Percentiles rank a stretch among this genome's conserved stretches.
These are phyloP conservation scores for Globisporangium rhizosaccharum DNA, from an alignment of 352 stramenopile species.

Conservation along the genomic window DNA sequence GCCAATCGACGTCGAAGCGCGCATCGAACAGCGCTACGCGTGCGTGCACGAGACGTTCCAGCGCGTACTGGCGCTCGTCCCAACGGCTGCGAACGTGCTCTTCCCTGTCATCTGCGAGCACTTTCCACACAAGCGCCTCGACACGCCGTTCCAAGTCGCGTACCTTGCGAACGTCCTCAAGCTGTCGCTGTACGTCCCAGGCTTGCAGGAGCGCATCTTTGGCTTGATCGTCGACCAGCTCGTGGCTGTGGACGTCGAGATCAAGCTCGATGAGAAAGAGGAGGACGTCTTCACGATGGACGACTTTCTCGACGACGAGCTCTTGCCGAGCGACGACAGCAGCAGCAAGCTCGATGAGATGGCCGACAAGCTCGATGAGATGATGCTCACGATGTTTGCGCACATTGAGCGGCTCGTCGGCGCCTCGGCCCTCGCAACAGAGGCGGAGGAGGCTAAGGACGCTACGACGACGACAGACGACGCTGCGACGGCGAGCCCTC, in stretches of 20 bases:
- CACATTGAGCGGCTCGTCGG: constrained; percentile 45
- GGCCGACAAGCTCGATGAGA: constrained; percentile 83
- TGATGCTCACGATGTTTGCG: constrained; percentile 88
- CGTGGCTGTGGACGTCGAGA: constrained; percentile 86
- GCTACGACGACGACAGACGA: neutral
- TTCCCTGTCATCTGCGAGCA: constrained; percentile 74
- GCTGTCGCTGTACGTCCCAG: constrained; percentile 59
- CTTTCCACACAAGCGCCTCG: constrained; percentile 81
- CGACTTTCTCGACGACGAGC: constrained; percentile 74
- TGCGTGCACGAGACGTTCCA: constrained; percentile 55
- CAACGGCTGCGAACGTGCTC: constrained; percentile 69
- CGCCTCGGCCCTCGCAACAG: neutral
- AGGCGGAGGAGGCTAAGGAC: no score
- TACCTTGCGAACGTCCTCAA: constrained; percentile 70
- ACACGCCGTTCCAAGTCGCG: constrained; percentile 55
- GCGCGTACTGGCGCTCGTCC: constrained; percentile 63
- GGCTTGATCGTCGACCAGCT: constrained; percentile 81
- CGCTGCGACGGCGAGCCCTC: no score
- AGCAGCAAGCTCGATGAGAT: constrained; percentile 63
- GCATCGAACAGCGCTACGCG: constrained; percentile 53
- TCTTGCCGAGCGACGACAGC: constrained; percentile 34
- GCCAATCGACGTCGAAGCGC: constrained; percentile 37
- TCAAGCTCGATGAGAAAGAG: constrained; percentile 84
- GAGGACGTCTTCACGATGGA: constrained; percentile 82
- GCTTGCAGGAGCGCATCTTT: constrained; percentile 79